Conservation (phyloP, 192 early-diverging fungal genomes). For the Coemansia reversa region DNA sequence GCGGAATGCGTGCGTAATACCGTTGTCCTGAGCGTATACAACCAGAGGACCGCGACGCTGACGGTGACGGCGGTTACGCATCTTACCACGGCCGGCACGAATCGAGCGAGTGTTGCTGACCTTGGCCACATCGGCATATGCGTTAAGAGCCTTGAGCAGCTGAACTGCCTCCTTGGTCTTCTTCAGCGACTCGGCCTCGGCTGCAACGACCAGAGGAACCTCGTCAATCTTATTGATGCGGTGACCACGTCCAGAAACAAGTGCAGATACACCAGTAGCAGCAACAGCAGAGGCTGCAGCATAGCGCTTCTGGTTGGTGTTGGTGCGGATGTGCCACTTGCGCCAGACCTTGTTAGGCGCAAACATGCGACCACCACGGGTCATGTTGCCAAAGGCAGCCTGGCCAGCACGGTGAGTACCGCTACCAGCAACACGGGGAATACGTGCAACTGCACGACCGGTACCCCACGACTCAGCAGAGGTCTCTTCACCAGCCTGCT, state of each 20-base stretch:
- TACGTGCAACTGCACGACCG: conserved; percentile 98
- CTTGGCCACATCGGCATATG: conserved; percentile 93
- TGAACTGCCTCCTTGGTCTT: conserved; percentile 94
- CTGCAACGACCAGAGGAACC: conserved; percentile 87
- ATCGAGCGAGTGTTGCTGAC: conserved; percentile 92
- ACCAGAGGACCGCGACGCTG: conserved; percentile 96
- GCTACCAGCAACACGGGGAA: conserved; percentile 93
- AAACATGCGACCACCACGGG: conserved; percentile 99
- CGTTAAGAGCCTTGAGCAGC: conserved; percentile 88
- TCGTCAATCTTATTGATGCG: conserved; percentile 88
- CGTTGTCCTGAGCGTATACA: conserved; percentile 91
- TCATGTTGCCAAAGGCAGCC: conserved; percentile 99
- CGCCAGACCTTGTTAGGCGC: conserved; percentile 99
- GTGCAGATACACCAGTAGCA: conserved; percentile 83
- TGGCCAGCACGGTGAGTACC: conserved; percentile 98
- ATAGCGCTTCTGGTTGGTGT: conserved; percentile 98
- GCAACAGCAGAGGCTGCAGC: conserved; percentile 96
- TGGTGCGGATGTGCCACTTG: conserved; percentile 99
- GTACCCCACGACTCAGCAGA: conserved; percentile 98
- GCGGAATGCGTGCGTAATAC: conserved; percentile 93
- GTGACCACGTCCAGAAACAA: conserved; percentile 97
- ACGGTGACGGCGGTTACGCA: conserved; percentile 93
- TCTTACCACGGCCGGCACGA: conserved; percentile 96
- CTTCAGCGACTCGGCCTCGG: conserved; percentile 75
- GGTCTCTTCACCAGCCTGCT: conserved; percentile 98